These are phyloP conservation scores for Hordeum pubiflorum DNA, from an alignment of 202 grass and related monocot genomes.

Conservation along the genomic window DNA sequence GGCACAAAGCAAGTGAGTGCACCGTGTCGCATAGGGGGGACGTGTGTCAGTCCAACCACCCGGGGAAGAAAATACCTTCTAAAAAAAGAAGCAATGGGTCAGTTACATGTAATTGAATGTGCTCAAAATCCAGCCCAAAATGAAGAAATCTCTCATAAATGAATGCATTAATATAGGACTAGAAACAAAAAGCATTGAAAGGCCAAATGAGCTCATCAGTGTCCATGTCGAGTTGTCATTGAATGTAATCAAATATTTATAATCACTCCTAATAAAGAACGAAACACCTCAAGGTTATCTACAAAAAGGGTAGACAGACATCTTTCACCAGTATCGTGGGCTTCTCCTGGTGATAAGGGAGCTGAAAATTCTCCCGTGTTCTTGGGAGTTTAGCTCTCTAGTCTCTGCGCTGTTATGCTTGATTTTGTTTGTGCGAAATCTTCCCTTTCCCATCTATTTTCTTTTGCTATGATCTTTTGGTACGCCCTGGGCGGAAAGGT, in stretches of 20 bases:
- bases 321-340: slow-evolving; percentile 13
- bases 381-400: slow-evolving; percentile 1
- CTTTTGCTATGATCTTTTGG: not conserved
- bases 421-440: not conserved
- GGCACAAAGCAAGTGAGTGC: not conserved
- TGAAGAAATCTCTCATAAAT: slow-evolving; percentile 19
- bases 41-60: not conserved
- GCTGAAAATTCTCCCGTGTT: slow-evolving; percentile 30
- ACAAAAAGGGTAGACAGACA: not conserved
- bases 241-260: slow-evolving; percentile 8
- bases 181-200: slow-evolving; percentile 23
- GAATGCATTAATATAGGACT: slow-evolving; percentile 1
- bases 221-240: not conserved
- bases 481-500: not conserved
- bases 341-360: slow-evolving; percentile 37
- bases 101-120: slow-evolving; percentile 20
- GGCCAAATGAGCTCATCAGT: slow-evolving; percentile 6
- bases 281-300: not conserved
- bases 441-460: not conserved
- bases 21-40: not conserved
- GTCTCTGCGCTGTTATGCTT: not conserved
- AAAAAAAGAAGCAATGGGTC: not conserved
- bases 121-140: slow-evolving; percentile 21
- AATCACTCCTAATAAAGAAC: not conserved
- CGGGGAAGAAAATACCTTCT: not conserved